Evolutionary conservation across 768 basidiomycete species (phyloP).

Genomic region (Artomyces pyxidatus): DNA sequence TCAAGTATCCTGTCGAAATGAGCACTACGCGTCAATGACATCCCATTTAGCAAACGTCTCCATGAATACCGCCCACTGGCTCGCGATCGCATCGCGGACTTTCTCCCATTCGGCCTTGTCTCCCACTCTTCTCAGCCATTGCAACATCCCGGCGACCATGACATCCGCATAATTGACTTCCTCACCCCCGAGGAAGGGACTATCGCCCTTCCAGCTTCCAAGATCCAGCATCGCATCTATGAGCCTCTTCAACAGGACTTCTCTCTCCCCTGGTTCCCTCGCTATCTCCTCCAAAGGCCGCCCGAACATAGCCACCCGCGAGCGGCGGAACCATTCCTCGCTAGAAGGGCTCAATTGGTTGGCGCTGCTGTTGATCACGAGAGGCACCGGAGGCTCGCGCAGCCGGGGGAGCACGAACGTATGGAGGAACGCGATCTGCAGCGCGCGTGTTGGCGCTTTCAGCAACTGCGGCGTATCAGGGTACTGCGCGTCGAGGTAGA

Average conservation of each 20-base stretch:
- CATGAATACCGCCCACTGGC: slow-evolving; percentile 1
- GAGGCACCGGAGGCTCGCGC: background rate
- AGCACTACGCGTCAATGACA: too few relatives aligned
- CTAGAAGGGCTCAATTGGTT: background rate
- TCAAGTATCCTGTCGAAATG: too few relatives aligned
- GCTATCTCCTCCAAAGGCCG: background rate
- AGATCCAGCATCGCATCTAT: background rate
- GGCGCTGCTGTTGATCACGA: background rate
- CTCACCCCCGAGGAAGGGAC: background rate
- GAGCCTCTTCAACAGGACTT: background rate
- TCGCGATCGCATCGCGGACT: background rate
- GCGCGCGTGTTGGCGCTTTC: slow-evolving; percentile 1
- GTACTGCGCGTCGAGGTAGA: slow-evolving; percentile 15
- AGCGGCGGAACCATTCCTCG: slow-evolving; percentile 6
- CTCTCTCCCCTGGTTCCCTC: background rate
- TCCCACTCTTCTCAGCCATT: background rate
- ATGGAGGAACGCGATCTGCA: slow-evolving; percentile 3
- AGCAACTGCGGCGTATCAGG: slow-evolving; percentile 7
- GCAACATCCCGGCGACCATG: background rate
- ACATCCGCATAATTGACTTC: slow-evolving; percentile 10
- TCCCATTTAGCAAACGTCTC: background rate
- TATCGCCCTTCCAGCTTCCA: background rate
- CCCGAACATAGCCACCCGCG: slow-evolving; percentile 5
- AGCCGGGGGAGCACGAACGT: background rate
- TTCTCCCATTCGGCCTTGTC: slow-evolving; percentile 5